These are phyloP conservation scores for Sphaerulina musiva DNA, from an alignment of 2,329 filamentous ascomycete species.

Conservation along the genomic window DNA sequence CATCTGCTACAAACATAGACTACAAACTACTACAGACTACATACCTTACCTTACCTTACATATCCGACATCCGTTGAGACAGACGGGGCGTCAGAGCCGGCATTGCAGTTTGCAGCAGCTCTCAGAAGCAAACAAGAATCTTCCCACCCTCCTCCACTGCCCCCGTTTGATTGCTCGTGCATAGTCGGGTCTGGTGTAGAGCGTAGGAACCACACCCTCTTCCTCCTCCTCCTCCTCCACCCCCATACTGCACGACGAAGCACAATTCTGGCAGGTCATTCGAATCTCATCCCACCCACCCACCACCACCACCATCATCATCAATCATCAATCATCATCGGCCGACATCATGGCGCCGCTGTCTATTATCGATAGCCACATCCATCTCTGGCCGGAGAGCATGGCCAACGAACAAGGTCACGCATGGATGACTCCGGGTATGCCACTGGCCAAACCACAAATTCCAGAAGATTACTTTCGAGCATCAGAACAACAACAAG, in stretches of 20 bases:
- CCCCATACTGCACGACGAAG: no score
- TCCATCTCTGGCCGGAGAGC: constrained; percentile 73
- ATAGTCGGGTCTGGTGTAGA: neutral
- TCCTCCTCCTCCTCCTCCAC: no score
- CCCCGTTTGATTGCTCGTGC: neutral
- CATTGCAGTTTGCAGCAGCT: neutral
- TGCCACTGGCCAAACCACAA: constrained; percentile 57
- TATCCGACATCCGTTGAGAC: neutral
- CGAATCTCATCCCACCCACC: neutral
- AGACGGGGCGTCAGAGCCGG: neutral
- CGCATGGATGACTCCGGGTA: constrained; percentile 58
- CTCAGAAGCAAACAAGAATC: neutral
- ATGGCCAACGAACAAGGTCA: constrained; percentile 56
- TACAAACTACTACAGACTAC: no score
- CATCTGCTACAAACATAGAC: neutral
- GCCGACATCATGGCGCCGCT: constrained; percentile 2
- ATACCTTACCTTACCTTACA: neutral
- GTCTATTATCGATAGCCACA: constrained; percentile 75
- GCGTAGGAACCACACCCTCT: no score
- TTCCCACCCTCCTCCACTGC: neutral
- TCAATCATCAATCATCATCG: neutral
- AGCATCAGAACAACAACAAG: constrained; percentile 23
- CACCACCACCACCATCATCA: neutral
- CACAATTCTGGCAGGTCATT: no score
- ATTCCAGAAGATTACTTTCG: constrained; percentile 39